Evolutionary conservation across 2,329 filamentous ascomycete genomes (phyloP).

Genomic region (Ophiostoma fasciatum): DNA sequence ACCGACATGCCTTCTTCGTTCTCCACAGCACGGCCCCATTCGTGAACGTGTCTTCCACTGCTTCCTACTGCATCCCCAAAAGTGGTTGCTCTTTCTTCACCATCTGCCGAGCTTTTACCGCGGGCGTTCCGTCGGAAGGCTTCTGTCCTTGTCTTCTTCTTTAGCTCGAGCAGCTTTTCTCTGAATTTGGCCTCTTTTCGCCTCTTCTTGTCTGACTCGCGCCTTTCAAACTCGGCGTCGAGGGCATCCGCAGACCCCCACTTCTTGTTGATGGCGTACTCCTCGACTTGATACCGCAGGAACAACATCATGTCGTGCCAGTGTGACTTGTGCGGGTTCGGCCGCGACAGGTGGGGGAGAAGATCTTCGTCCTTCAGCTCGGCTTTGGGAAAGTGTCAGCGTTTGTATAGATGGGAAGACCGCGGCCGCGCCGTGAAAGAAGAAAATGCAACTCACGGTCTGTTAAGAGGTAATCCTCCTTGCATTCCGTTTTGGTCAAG

Average conservation of each 20-base stretch:
- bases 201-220: conserved; percentile 65
- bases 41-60: conserved; percentile 67
- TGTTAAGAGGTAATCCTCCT: conserved; percentile 87
- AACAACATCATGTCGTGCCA: conserved; percentile 99
- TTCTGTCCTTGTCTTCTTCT: conserved; percentile 85
- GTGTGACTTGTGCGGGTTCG: conserved; percentile 88
- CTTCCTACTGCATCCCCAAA: conserved; percentile 67
- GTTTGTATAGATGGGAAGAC: background rate
- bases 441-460: conserved; percentile 46
- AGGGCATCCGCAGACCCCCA: conserved; percentile 81
- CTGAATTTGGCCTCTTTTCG: conserved; percentile 88
- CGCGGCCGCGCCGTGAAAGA: no score
- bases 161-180: conserved; percentile 73
- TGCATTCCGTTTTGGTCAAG: conserved; percentile 90
- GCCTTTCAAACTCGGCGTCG: conserved; percentile 74
- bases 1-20: conserved; percentile 59
- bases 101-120: conserved; percentile 24
- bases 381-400: conserved; percentile 43
- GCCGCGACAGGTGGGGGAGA: conserved; percentile 72
- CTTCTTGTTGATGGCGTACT: conserved; percentile 77
- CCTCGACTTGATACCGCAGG: conserved; percentile 83
- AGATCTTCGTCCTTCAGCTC: conserved; percentile 82
- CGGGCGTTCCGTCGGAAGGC: conserved; percentile 61
- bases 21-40: conserved; percentile 62
- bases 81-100: conserved; percentile 25